phyloP scores from a whole-genome alignment of 2,329 filamentous ascomycete species.

The Fusarium sp. region DNA sequence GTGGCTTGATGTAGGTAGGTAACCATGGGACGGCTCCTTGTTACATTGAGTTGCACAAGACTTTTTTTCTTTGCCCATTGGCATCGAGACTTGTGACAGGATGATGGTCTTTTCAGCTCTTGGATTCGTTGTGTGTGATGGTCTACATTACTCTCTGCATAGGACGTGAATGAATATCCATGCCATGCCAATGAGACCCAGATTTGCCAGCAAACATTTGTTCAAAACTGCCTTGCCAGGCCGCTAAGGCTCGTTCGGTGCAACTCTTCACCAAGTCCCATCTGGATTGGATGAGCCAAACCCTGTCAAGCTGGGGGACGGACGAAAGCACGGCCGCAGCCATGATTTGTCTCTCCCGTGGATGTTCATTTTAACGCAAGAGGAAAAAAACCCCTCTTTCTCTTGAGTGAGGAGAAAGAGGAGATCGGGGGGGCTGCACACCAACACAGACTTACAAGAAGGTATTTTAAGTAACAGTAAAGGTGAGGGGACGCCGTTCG shows the following conservation, averaged over 20 bases:
- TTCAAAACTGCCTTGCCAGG: conserved; percentile 16
- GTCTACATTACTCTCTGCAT: neutral
- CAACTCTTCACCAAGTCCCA: neutral
- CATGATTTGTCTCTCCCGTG: neutral
- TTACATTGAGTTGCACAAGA: conserved; percentile 5
- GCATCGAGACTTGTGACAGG: neutral
- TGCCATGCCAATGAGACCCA: neutral
- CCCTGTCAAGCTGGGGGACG: conserved; percentile 9
- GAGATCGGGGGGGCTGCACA: neutral
- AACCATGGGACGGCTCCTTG: neutral
- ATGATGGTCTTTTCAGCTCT: neutral
- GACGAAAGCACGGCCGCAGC: conserved; percentile 7
- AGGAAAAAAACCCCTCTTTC: neutral
- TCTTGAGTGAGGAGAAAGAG: neutral
- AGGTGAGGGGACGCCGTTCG: conserved; percentile 3
- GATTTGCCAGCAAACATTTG: neutral
- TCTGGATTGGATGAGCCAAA: neutral
- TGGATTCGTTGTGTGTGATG: neutral
- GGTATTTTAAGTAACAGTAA: conserved; percentile 31
- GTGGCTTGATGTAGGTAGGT: neutral
- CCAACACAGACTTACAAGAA: neutral
- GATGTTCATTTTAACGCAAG: conserved; percentile 9
- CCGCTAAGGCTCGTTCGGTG: conserved; percentile 1
- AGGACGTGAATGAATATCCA: neutral
- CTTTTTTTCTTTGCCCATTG: neutral